Evolutionary conservation across 2,329 filamentous ascomycete genomes (phyloP), one percentile per base, ranked within the genome.

Genomic region (Sordariomycetes sp.): DNA sequence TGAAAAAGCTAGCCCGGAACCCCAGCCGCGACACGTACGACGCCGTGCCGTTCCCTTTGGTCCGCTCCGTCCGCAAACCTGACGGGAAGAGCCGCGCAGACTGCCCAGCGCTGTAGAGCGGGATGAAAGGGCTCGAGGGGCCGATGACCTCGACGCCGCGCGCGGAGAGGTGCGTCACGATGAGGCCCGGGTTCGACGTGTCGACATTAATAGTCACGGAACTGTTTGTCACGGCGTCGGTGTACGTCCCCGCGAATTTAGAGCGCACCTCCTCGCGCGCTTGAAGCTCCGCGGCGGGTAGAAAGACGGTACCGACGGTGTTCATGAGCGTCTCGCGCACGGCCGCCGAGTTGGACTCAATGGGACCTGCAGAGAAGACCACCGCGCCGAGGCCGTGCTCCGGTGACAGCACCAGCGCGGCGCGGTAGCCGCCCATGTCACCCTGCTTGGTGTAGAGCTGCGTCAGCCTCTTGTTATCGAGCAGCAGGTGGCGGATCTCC

Each of bases 401-500:
- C 0, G 63, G 61, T 1, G 65, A 43, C 5, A 66, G 42, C n/a
- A 48, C 49, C 5, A 64, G 33, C 6, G 44, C 37, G 10, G 50
- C 40, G 37, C 53, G 50, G 42, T 64, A 65, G 28, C 33, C 33
- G 23, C 52, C 51, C 6, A 58, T 34, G 39, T 55, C 53, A 16
- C 62, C 63, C 7, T 41, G 40, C 40, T 66, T 66, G 20, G 58
- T 55, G 45, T 61, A 63, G 11, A 65, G 20, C 30, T 65, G 58
- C 10, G 61, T 43, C 6, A 57, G 41, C 10, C 56, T 53, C 1
- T 42, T 34, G 32, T 14, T 15, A 3, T 17, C 11, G 11, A 35
- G 9, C 6, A 3, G 7, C 4, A 38, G 20, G 21, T 35, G 17
- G 8, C 45, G 23, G 34, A 66, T 64, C 43, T 64, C 61, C 61